Conservation (phyloP, 139 green algal genomes). For the Ettlia oleoabundans region DNA sequence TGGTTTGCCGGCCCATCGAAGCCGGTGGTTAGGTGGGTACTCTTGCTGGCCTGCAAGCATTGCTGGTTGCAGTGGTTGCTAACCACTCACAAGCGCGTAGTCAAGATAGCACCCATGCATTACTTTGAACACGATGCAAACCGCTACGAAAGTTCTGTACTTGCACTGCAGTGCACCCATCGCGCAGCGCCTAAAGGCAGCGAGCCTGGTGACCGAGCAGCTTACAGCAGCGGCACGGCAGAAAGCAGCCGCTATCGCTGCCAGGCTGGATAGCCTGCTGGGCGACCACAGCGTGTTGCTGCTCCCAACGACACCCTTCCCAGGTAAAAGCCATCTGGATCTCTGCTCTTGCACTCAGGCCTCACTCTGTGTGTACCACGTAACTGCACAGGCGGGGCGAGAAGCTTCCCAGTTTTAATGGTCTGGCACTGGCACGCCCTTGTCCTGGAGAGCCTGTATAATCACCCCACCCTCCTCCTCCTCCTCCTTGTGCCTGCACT, state of each 20-base stretch:
- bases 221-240: background rate
- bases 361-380: too few species aligned
- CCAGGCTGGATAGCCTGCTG: background rate
- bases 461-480: background rate
- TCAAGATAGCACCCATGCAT: too few species aligned
- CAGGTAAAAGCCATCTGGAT: too few species aligned
- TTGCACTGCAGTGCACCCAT: background rate
- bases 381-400: too few species aligned
- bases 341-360: too few species aligned
- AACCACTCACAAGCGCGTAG: too few species aligned
- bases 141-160: too few species aligned
- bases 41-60: too few species aligned
- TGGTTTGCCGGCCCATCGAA: background rate
- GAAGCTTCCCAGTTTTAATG: too few species aligned
- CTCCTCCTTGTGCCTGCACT: background rate
- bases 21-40: constrained; percentile 13
- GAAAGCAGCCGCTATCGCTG: background rate
- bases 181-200: background rate
- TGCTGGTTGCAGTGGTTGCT: too few species aligned
- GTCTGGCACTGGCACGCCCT: background rate
- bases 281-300: background rate
- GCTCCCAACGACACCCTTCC: background rate
- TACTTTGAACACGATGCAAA: too few species aligned
- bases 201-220: background rate
- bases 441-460: background rate